Conservation (phyloP, 306 rosid species). For the Purshia tridentata region DNA sequence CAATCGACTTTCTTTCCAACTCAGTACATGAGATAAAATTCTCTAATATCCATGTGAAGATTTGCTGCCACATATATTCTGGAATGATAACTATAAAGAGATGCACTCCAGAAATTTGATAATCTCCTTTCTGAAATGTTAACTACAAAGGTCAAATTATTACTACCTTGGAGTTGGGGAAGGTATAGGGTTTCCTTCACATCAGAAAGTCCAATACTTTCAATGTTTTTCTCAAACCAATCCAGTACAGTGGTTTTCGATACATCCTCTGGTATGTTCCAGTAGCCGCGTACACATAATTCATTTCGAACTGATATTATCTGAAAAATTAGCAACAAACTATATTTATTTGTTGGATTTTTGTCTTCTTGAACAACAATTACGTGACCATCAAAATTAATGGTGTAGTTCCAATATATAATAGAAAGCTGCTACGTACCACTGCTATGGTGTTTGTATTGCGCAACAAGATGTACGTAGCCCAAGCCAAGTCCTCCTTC, state of each 20-base stretch:
- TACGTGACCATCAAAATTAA: neutral
- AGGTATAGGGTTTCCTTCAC: conserved; percentile 66
- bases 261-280: conserved; percentile 55
- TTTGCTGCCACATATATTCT: neutral
- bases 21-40: neutral
- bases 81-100: neutral
- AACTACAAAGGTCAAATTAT: neutral
- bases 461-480: conserved; percentile 73
- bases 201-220: conserved; percentile 49
- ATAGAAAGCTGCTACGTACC: conserved; percentile 42
- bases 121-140: neutral
- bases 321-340: conserved; percentile 36
- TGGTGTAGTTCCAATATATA: neutral
- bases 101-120: neutral
- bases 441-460: conserved; percentile 66
- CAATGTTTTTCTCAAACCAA: conserved; percentile 64
- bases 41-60: neutral
- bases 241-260: conserved; percentile 47
- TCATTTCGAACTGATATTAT: conserved; percentile 55
- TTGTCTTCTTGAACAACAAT: neutral
- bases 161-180: conserved; percentile 68
- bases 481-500: conserved; percentile 93
- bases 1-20: too few species aligned
- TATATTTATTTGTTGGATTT: neutral
- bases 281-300: conserved; percentile 80